phyloP scores from a whole-genome alignment of 306 rosid species.

The Astragalus membranaceus region DNA sequence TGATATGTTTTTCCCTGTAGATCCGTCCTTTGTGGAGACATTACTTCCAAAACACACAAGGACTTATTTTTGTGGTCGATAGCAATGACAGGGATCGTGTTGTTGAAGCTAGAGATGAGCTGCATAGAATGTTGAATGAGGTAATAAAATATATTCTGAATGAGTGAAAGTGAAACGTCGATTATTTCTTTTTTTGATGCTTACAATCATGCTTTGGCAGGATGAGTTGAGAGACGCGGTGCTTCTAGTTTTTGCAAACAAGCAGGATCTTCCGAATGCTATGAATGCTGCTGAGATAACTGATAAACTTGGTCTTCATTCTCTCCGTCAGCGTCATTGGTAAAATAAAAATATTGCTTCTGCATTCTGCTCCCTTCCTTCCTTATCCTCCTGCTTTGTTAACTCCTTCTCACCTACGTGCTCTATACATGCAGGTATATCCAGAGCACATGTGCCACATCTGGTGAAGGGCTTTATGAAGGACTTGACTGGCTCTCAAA shows the following conservation, averaged over 20 bases:
- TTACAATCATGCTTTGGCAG: constrained; percentile 32
- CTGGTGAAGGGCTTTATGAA: constrained; percentile 93
- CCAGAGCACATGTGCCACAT: constrained; percentile 89
- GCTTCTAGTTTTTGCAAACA: constrained; percentile 81
- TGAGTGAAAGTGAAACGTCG: background rate
- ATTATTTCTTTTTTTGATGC: background rate
- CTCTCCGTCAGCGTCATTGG: constrained; percentile 93
- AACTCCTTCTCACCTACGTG: background rate
- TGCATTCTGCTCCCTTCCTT: background rate
- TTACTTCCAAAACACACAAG: constrained; percentile 74
- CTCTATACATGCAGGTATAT: constrained; percentile 54
- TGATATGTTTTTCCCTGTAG: constrained; percentile 27
- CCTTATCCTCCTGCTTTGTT: background rate
- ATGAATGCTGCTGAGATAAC: constrained; percentile 92
- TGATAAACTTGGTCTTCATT: constrained; percentile 87
- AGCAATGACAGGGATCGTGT: constrained; percentile 91
- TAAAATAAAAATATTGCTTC: constrained; percentile 8
- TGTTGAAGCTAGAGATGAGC: constrained; percentile 84
- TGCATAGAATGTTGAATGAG: constrained; percentile 90
- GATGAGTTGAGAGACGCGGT: constrained; percentile 87
- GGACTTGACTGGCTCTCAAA: constrained; percentile 94
- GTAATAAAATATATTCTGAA: constrained; percentile 22
- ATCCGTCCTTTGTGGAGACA: constrained; percentile 94
- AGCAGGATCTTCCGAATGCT: constrained; percentile 94
- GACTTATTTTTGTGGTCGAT: constrained; percentile 72